These are phyloP conservation scores for Crithidia mellificae DNA, from an alignment of 208 protist genomes.

Conservation along the genomic window DNA sequence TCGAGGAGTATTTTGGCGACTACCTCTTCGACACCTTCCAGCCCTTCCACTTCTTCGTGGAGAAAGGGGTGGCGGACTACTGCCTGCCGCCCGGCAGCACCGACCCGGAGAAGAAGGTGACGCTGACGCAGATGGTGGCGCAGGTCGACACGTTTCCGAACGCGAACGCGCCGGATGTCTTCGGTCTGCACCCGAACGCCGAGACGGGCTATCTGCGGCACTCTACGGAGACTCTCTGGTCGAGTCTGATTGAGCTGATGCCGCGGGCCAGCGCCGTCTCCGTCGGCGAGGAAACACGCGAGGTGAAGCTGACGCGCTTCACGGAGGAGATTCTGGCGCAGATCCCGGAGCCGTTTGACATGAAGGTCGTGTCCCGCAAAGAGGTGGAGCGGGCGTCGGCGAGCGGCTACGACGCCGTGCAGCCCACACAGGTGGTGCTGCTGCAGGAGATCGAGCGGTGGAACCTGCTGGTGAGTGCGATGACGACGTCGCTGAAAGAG, in stretches of 20 bases:
- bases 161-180: slow-evolving; percentile 96
- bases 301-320: slow-evolving; percentile 88
- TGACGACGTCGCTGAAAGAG: slow-evolving; percentile 92
- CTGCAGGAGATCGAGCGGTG: slow-evolving; percentile 99
- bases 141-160: slow-evolving; percentile 94
- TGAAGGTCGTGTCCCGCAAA: slow-evolving; percentile 71
- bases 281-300: slow-evolving; percentile 72
- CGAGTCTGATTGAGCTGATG: slow-evolving; percentile 96
- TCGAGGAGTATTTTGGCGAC: slow-evolving; percentile 99
- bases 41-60: slow-evolving; percentile 97
- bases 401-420: slow-evolving; percentile 64
- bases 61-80: slow-evolving; percentile 88
- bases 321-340: slow-evolving; percentile 90
- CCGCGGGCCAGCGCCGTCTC: slow-evolving; percentile 72
- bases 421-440: slow-evolving; percentile 97
- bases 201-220: slow-evolving; percentile 98
- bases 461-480: slow-evolving; percentile 93
- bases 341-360: slow-evolving; percentile 94
- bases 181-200: slow-evolving; percentile 98
- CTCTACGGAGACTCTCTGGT: slow-evolving; percentile 94
- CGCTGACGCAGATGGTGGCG: slow-evolving; percentile 85
- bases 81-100: slow-evolving; percentile 82
- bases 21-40: slow-evolving; percentile 99
- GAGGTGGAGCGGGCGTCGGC: slow-evolving; percentile 66
- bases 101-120: slow-evolving; percentile 68